A percentile compares a stretch with the other conserved stretches of the same genome.
Conservation (phyloP, 1,284 basidiomycete genomes). For the Ustilago loliicola region DNA sequence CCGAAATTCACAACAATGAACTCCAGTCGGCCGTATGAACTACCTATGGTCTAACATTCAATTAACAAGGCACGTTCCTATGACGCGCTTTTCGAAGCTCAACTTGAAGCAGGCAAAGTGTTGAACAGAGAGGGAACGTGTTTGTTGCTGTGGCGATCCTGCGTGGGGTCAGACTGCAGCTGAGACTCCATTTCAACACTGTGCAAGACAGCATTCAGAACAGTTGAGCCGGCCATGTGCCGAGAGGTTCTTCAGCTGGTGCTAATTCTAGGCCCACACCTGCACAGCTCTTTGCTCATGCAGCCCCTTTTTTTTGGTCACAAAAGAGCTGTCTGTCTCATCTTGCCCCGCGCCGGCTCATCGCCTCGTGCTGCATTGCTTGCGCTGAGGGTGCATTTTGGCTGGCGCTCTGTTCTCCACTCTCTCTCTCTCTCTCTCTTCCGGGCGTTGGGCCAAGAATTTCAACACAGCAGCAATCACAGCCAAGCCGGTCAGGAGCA, state of each 20-base stretch:
- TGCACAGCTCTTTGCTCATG: constrained; percentile 9
- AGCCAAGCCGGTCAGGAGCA: neutral
- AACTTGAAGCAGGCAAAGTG: neutral
- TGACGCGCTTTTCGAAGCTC: constrained; percentile 6
- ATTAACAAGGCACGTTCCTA: neutral
- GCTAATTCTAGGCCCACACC: neutral
- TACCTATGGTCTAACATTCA: neutral
- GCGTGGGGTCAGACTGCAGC: constrained; percentile 3
- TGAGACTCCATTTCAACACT: constrained; percentile 7
- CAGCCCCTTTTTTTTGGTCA: constrained; percentile 7
- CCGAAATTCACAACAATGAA: constrained; percentile 7
- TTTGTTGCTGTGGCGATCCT: neutral
- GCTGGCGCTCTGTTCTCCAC: neutral
- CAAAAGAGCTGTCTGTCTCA: neutral
- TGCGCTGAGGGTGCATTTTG: neutral
- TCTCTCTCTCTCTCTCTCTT: neutral
- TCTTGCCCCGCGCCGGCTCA: constrained; percentile 1
- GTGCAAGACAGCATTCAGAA: neutral
- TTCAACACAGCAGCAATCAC: neutral
- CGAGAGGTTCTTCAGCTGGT: neutral
- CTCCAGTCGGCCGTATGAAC: constrained; percentile 5
- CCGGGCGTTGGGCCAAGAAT: neutral
- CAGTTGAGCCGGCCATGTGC: constrained; percentile 2
- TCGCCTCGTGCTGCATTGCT: neutral
- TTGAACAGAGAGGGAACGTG: neutral